phyloP scores from a whole-genome alignment of 306 rosid genomes.

The Abrus pulchellus region DNA sequence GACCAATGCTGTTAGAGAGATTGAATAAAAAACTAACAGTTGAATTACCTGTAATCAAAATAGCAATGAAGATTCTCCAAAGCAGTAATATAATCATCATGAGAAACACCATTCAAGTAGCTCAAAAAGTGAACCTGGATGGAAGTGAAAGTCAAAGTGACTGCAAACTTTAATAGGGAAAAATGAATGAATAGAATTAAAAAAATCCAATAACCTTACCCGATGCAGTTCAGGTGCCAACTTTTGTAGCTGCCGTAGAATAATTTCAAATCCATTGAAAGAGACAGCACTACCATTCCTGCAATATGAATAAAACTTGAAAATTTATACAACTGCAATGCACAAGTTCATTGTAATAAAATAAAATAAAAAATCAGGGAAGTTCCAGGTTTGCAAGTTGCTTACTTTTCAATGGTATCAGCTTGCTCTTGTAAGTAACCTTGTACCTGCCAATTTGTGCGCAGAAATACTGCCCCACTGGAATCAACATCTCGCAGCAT shows the following conservation, averaged over 20 bases:
- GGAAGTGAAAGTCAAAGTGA: constrained; percentile 42
- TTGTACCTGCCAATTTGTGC: constrained; percentile 93
- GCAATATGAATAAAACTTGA: constrained; percentile 47
- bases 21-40: constrained; percentile 29
- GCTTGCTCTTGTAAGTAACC: constrained; percentile 96
- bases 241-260: constrained; percentile 81
- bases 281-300: constrained; percentile 81
- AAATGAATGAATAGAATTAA: neutral
- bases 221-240: constrained; percentile 97
- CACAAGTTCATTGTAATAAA: constrained; percentile 9
- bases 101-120: constrained; percentile 82
- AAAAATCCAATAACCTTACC: constrained; percentile 54
- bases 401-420: constrained; percentile 85
- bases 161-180: constrained; percentile 5
- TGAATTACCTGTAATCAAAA: constrained; percentile 89
- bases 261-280: constrained; percentile 76
- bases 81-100: constrained; percentile 86
- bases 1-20: constrained; percentile 2
- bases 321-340: constrained; percentile 40
- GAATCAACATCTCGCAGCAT: constrained; percentile 63
- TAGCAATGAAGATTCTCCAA: constrained; percentile 92
- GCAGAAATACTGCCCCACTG: constrained; percentile 68
- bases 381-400: constrained; percentile 32
- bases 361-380: neutral
- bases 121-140: constrained; percentile 92